A percentile compares a stretch with the other conserved stretches of the same genome.
Conservation (phyloP, 306 rosid species). For the Sicyos edulis region DNA sequence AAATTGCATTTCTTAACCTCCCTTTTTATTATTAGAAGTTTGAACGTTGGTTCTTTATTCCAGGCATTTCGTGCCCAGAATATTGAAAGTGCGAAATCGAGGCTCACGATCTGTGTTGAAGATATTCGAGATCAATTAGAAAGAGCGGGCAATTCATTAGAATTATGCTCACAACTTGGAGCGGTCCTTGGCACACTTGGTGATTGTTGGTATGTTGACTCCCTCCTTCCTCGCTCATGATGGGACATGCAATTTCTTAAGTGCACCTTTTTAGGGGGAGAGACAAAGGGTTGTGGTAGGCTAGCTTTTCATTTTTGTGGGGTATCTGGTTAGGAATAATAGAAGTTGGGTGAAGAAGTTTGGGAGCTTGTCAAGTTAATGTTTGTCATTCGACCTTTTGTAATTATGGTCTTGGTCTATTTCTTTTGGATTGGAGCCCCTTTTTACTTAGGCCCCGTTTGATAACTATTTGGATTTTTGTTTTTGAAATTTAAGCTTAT, state of each 20-base stretch:
- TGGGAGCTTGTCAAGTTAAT: too few species aligned
- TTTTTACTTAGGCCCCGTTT: too few species aligned
- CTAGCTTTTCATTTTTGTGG: too few species aligned
- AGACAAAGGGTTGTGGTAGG: too few species aligned
- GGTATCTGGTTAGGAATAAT: too few species aligned
- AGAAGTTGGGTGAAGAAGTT: too few species aligned
- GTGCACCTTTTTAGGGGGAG: too few species aligned
- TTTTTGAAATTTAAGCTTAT: too few species aligned
- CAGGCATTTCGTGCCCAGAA: constrained; percentile 96
- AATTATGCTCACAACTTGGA: constrained; percentile 94
- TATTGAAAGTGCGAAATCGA: constrained; percentile 87
- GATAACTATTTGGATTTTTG: too few species aligned
- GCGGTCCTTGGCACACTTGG: constrained; percentile 99
- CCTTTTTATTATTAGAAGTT: neutral
- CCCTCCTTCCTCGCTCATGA: neutral
- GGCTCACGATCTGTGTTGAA: constrained; percentile 74
- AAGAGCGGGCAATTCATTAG: constrained; percentile 61
- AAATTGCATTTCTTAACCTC: neutral
- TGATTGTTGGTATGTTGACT: constrained; percentile 75
- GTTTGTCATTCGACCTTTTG: too few species aligned
- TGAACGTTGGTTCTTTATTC: constrained; percentile 15
- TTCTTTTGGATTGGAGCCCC: too few species aligned
- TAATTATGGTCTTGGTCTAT: too few species aligned
- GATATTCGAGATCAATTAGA: constrained; percentile 73
- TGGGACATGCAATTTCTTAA: neutral